Evolutionary conservation across 805 yeast genomes (phyloP).

Genomic region (Schwanniomyces occidentalis): DNA sequence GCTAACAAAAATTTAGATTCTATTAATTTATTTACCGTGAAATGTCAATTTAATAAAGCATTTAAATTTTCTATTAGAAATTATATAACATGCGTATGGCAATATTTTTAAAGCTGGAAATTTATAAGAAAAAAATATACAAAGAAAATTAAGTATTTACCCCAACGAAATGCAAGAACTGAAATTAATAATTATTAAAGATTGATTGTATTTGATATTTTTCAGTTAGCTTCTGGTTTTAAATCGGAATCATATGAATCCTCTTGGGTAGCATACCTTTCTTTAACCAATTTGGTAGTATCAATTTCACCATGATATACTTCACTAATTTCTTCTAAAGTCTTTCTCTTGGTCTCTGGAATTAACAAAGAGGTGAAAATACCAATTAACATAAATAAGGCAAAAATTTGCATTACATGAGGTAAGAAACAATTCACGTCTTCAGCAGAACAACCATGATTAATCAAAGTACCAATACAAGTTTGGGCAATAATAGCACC

Average conservation of each 20-base stretch:
- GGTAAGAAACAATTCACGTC: constrained; percentile 76
- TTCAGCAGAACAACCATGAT: constrained; percentile 71
- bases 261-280: constrained; percentile 36
- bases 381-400: constrained; percentile 88
- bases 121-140: too few relatives aligned
- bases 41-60: too few relatives aligned
- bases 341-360: constrained; percentile 91
- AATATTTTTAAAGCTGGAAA: too few relatives aligned
- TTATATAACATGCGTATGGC: too few relatives aligned
- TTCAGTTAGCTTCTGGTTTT: constrained; percentile 17
- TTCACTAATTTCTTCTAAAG: constrained; percentile 82
- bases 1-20: too few relatives aligned
- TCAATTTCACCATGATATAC: constrained; percentile 78
- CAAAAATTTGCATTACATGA: constrained; percentile 92
- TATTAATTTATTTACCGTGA: too few relatives aligned
- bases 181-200: too few relatives aligned
- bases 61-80: too few relatives aligned
- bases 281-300: constrained; percentile 40
- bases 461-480: constrained; percentile 77
- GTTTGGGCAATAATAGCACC: constrained; percentile 94
- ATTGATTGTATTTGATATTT: background rate
- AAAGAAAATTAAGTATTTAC: too few relatives aligned
- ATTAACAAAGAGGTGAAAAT: constrained; percentile 60
- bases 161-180: too few relatives aligned
- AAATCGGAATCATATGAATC: constrained; percentile 40